A percentile compares a stretch with the other conserved stretches of the same genome.
These are phyloP conservation scores for Scytalidium sp. DNA, from an alignment of 2,329 filamentous ascomycete genomes.

Conservation along the genomic window DNA sequence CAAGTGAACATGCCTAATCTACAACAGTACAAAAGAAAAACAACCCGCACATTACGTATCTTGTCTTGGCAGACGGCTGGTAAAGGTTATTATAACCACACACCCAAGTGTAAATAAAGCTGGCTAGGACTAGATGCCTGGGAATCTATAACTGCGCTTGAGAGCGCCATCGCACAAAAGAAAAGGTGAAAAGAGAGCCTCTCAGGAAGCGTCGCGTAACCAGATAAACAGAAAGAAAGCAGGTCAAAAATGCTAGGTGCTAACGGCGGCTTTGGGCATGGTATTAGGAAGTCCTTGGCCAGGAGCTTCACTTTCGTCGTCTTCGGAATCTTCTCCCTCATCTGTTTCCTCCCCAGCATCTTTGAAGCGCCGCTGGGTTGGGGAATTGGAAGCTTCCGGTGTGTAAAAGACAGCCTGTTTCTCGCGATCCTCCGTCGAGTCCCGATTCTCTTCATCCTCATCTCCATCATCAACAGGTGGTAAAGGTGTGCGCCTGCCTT, in stretches of 20 bases:
- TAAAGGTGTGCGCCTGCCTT: conserved; percentile 54
- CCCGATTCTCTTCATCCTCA: conserved; percentile 13
- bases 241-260: neutral
- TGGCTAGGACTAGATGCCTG: too few species aligned
- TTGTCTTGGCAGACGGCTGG: neutral
- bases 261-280: neutral
- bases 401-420: conserved; percentile 27
- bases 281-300: neutral
- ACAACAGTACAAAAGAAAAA: neutral
- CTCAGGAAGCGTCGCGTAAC: neutral
- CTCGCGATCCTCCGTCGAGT: conserved; percentile 10
- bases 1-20: neutral
- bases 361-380: conserved; percentile 3
- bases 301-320: neutral
- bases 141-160: neutral
- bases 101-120: too few species aligned
- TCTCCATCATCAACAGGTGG: conserved; percentile 42
- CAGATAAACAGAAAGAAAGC: neutral
- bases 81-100: neutral
- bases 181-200: neutral
- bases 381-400: conserved; percentile 21
- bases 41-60: neutral
- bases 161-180: neutral
- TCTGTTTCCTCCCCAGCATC: conserved; percentile 2
- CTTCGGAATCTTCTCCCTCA: neutral